phyloP scores from a whole-genome alignment of 2,329 filamentous ascomycete species.

The Neofusicoccum ribis region DNA sequence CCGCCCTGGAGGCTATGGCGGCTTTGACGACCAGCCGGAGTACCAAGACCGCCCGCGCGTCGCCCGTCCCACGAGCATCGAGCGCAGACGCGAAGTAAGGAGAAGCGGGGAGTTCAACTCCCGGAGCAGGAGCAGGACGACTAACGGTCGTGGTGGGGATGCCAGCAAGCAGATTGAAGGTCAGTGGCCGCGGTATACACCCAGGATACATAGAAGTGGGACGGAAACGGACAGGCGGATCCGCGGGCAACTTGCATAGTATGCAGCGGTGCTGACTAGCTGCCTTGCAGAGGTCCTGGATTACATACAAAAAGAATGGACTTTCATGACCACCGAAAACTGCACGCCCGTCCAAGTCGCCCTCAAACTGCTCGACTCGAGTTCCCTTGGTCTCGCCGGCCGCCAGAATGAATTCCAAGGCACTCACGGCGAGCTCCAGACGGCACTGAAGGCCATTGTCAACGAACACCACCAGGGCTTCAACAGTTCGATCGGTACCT shows the following conservation, averaged over 20 bases:
- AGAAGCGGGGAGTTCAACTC: slow-evolving; percentile 37
- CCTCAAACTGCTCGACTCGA: slow-evolving; percentile 90
- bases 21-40: slow-evolving; percentile 24
- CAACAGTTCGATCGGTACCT: slow-evolving; percentile 97
- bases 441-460: slow-evolving; percentile 88
- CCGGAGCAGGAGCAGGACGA: slow-evolving; percentile 6
- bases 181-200: slow-evolving; percentile 24
- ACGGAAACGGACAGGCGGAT: not conserved
- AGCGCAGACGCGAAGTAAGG: slow-evolving; percentile 42
- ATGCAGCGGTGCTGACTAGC: slow-evolving; percentile 19
- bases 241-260: not conserved
- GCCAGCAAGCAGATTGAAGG: slow-evolving; percentile 38
- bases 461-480: slow-evolving; percentile 99
- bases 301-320: slow-evolving; percentile 86
- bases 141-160: slow-evolving; percentile 9
- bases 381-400: slow-evolving; percentile 87
- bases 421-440: slow-evolving; percentile 85
- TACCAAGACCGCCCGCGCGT: slow-evolving; percentile 31
- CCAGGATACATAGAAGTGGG: not conserved
- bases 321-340: slow-evolving; percentile 82
- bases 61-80: slow-evolving; percentile 41
- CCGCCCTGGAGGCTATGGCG: slow-evolving; percentile 43
- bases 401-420: slow-evolving; percentile 83
- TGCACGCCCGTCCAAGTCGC: slow-evolving; percentile 93
- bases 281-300: slow-evolving; percentile 62